Conservation (phyloP, 495 filamentous ascomycete species). For the Penicillium macrosclerotiorum region DNA sequence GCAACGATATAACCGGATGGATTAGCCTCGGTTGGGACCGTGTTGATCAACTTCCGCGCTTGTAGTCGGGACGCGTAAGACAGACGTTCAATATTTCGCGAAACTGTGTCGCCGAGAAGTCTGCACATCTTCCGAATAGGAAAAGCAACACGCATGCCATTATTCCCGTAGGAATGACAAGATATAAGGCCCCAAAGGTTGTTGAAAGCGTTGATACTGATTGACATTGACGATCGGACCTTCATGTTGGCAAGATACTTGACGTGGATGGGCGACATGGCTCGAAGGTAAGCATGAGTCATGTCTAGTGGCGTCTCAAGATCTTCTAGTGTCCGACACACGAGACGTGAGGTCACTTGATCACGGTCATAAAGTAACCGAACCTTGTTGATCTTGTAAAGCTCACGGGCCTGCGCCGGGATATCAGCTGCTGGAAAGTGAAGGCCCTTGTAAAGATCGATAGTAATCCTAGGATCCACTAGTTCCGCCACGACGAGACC, state of each 20-base stretch:
- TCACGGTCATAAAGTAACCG: slow-evolving; percentile 40
- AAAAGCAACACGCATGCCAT: slow-evolving; percentile 86
- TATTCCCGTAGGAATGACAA: slow-evolving; percentile 80
- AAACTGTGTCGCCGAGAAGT: slow-evolving; percentile 83
- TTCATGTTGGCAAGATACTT: slow-evolving; percentile 92
- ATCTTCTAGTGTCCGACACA: slow-evolving; percentile 75
- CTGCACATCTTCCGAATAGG: slow-evolving; percentile 93
- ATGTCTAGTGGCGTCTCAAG: slow-evolving; percentile 78
- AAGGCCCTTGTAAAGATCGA: slow-evolving; percentile 84
- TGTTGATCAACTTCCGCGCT: slow-evolving; percentile 39
- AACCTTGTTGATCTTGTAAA: slow-evolving; percentile 65
- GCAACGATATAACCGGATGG: slow-evolving; percentile 92
- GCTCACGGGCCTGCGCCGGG: slow-evolving; percentile 74
- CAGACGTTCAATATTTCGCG: slow-evolving; percentile 83
- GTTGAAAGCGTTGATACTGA: slow-evolving; percentile 81
- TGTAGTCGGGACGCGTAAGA: slow-evolving; percentile 84
- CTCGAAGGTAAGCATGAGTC: slow-evolving; percentile 80
- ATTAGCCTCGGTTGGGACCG: slow-evolving; percentile 72
- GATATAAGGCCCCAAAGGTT: slow-evolving; percentile 90
- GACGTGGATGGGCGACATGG: slow-evolving; percentile 82
- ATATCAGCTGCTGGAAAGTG: slow-evolving; percentile 93
- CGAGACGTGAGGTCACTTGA: slow-evolving; percentile 61
- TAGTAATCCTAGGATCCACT: slow-evolving; percentile 74
- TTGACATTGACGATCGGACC: slow-evolving; percentile 89
- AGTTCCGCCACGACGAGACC: slow-evolving; percentile 85